A percentile compares a stretch with the other conserved stretches of the same genome.
Evolutionary conservation across 805 yeast genomes (phyloP).

Genomic region (Hanseniaspora nectarophila): DNA sequence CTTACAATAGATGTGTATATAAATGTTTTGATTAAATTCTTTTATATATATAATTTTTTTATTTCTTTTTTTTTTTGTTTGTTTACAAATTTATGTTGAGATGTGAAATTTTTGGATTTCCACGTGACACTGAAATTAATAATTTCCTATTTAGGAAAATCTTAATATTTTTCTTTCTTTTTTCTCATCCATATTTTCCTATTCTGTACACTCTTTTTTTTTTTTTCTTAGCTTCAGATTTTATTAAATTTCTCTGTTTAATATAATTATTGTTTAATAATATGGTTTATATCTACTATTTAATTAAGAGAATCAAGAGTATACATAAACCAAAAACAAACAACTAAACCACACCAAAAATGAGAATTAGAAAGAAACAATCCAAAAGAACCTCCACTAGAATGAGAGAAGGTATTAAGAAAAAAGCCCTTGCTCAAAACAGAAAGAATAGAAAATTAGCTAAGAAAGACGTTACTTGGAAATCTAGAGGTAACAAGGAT

Average conservation of each 20-base stretch:
- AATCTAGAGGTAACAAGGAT: constrained; percentile 67
- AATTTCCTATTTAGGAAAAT: constrained; percentile 1
- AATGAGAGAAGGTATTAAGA: constrained; percentile 90
- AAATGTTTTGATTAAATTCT: background rate
- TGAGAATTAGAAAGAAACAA: constrained; percentile 49
- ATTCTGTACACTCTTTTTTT: background rate
- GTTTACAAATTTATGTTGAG: too few relatives aligned
- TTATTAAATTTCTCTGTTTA: background rate
- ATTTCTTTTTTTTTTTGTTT: constrained; percentile 11
- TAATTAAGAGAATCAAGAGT: background rate
- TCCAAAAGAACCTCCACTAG: constrained; percentile 86
- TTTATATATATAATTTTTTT: too few relatives aligned
- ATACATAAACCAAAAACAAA: background rate
- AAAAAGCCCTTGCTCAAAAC: constrained; percentile 85
- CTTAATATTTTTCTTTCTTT: background rate
- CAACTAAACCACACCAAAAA: constrained; percentile 16
- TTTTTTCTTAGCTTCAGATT: background rate
- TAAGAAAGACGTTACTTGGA: constrained; percentile 92
- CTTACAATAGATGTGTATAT: background rate
- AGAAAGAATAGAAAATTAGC: constrained; percentile 72
- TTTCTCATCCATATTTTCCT: too few relatives aligned
- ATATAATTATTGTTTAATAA: too few relatives aligned
- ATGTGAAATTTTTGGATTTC: too few relatives aligned
- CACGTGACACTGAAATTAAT: background rate
- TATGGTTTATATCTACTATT: background rate